Evolutionary conservation across 2,329 filamentous ascomycete species (phyloP), one percentile per base, ranked within the genome.

Genomic region (Ophiosphaerella narmari): DNA sequence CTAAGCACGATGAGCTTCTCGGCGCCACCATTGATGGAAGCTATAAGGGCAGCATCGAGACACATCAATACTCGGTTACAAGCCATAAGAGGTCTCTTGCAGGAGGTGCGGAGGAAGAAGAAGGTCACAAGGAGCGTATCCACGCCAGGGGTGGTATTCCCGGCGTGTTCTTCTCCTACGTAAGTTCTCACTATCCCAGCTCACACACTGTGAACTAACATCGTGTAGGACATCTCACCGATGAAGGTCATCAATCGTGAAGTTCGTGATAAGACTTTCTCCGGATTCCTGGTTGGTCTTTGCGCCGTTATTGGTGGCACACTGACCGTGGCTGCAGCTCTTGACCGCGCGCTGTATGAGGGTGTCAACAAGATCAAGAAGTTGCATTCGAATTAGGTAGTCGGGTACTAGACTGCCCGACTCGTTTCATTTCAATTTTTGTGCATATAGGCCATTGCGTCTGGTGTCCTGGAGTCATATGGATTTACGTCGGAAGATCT

Each of bases 221-320:
- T 18, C n/a, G 11, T 6, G 12, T 23, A 92, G 89, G 94, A 99
- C 66, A 99, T 99, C 73, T 97, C 93, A 2, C 94, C 94, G 5
- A 99, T 99, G 94, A 99, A 97, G 78, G 93, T 99, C 54, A 89
- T 99, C 76, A 99, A 99, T 79, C 88, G 92, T 47, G 95, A 99
- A 78, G 88, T 90, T 60, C 85, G 90, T 39, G 80, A 87, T 53
- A 97, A 97, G 80, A 89, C 88, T 4, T 95, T 99, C 73, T 86
- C 90, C 0, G 90, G 90, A 14, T 99, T 99, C 80, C 75, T 99
- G 50, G 93, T 94, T 1, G 94, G 94, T 40, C 85, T 99, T 16
- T 99, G 94, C 73, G 93, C 93, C 33, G 89, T 97, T 54, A 87
- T 99, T 43, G 94, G 94, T 54, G 94, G 94, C 61, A 99, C 94